Evolutionary conservation across 306 rosid genomes (phyloP).

Genomic region (Cicer bijugum): DNA sequence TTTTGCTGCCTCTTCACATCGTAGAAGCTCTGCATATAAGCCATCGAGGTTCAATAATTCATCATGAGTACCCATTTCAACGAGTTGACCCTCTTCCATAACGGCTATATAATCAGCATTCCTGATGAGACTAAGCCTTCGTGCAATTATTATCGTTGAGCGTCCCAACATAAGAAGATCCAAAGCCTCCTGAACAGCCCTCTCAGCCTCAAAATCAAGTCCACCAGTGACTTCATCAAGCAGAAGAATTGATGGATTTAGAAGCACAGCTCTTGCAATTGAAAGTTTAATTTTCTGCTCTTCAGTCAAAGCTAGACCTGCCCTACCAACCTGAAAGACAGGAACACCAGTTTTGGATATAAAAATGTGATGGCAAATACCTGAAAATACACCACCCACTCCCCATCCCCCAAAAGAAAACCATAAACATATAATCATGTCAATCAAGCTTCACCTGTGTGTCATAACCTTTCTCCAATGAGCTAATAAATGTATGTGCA

Average conservation of each 20-base stretch:
- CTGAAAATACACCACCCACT: conserved; percentile 6
- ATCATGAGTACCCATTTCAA: conserved; percentile 98
- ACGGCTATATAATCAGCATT: conserved; percentile 97
- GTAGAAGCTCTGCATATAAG: conserved; percentile 94
- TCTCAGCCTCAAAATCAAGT: conserved; percentile 99
- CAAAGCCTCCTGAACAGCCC: conserved; percentile 87
- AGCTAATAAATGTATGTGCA: conserved; percentile 96
- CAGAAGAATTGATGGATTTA: conserved; percentile 89
- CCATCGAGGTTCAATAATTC: conserved; percentile 77
- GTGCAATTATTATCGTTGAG: conserved; percentile 95
- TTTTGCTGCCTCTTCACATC: conserved; percentile 95
- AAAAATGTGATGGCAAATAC: conserved; percentile 19
- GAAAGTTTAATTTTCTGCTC: conserved; percentile 97
- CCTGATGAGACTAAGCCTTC: conserved; percentile 96
- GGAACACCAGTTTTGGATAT: conserved; percentile 32
- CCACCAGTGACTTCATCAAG: conserved; percentile 99
- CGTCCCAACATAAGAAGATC: conserved; percentile 98
- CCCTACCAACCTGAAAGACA: conserved; percentile 85
- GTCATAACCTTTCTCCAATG: conserved; percentile 75
- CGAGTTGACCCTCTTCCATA: conserved; percentile 98
- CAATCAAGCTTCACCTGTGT: conserved; percentile 75
- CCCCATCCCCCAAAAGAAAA: background rate
- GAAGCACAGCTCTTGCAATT: conserved; percentile 94
- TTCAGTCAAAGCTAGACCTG: conserved; percentile 88
- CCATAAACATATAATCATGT: conserved; percentile 15